A percentile compares a stretch with the other conserved stretches of the same genome.
Evolutionary conservation across 306 rosid genomes (phyloP).

Genomic region (Citrullus colocynthis): DNA sequence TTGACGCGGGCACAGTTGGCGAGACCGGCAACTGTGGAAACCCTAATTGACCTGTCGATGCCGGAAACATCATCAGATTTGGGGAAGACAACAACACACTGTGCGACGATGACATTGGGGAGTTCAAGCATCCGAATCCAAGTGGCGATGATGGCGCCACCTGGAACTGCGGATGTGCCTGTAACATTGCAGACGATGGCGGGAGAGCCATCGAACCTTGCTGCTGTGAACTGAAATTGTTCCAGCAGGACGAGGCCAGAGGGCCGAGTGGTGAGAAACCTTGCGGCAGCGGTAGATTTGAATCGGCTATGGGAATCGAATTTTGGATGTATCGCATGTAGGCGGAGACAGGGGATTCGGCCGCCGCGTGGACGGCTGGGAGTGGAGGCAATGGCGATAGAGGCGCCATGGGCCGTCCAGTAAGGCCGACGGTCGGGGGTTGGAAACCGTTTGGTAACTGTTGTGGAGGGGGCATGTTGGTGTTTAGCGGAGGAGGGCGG

Average conservation of each 20-base stretch:
- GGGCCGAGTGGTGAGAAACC: constrained; percentile 63
- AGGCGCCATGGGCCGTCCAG: constrained; percentile 49
- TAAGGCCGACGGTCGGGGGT: constrained; percentile 17
- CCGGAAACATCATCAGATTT: constrained; percentile 39
- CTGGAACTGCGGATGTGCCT: constrained; percentile 28
- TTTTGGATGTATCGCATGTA: constrained; percentile 67
- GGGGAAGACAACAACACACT: constrained; percentile 57
- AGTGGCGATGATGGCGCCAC: constrained; percentile 47
- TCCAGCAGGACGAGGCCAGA: constrained; percentile 49
- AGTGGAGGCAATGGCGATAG: constrained; percentile 84
- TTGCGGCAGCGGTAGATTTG: constrained; percentile 32
- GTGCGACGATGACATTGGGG: constrained; percentile 47
- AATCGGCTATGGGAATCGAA: constrained; percentile 26
- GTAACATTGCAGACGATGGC: constrained; percentile 6
- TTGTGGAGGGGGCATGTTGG: constrained; percentile 18
- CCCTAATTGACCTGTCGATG: constrained; percentile 57
- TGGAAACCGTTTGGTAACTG: constrained; percentile 14
- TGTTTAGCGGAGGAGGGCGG: constrained; percentile 78
- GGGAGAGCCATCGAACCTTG: constrained; percentile 12
- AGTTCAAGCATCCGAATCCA: constrained; percentile 75
- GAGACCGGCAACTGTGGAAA: constrained; percentile 90
- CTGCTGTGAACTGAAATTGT: constrained; percentile 22
- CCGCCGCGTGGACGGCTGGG: constrained; percentile 75
- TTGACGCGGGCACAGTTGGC: constrained; percentile 65
- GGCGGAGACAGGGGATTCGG: constrained; percentile 88